These are phyloP conservation scores for Skeletonema potamos DNA, from an alignment of 108 stramenopile genomes.

Conservation along the genomic window DNA sequence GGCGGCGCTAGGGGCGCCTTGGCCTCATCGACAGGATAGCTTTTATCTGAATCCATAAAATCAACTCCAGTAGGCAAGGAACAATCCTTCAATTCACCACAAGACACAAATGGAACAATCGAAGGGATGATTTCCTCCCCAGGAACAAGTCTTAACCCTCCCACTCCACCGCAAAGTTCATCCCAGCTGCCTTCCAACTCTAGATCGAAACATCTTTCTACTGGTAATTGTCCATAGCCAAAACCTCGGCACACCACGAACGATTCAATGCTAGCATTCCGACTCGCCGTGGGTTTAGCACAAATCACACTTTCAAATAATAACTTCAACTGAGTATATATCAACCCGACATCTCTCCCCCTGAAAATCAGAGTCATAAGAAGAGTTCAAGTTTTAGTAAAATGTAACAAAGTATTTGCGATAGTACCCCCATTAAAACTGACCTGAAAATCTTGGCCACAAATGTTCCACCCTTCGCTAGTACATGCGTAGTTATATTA, in stretches of 20 bases:
- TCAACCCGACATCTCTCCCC: conserved; percentile 85
- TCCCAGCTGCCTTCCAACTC: conserved; percentile 65
- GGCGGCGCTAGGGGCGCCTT: conserved; percentile 69
- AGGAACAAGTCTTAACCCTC: conserved; percentile 23
- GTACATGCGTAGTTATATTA: conserved; percentile 90
- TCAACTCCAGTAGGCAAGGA: conserved; percentile 28
- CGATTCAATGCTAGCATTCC: conserved; percentile 87
- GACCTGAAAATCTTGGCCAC: conserved; percentile 99
- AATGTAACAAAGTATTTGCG: no score
- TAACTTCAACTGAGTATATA: conserved; percentile 89
- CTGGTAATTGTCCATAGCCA: conserved; percentile 26
- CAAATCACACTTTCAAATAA: conserved; percentile 83
- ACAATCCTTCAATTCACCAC: conserved; percentile 64
- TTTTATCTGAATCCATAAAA: conserved; percentile 83
- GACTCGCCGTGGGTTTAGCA: conserved; percentile 87
- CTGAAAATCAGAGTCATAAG: conserved; percentile 99
- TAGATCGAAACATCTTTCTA: conserved; percentile 47
- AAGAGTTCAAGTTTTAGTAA: no score
- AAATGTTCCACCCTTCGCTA: conserved; percentile 88
- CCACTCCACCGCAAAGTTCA: conserved; percentile 32
- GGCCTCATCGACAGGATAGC: conserved; percentile 64
- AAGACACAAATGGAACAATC: conserved; percentile 77
- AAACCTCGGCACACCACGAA: conserved; percentile 93
- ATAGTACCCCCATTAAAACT: no score
- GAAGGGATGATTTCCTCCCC: conserved; percentile 29